A percentile compares a stretch with the other conserved stretches of the same genome.
phyloP scores from a whole-genome alignment of 2,329 filamentous ascomycete species.

The Ophiocordyceps australis region DNA sequence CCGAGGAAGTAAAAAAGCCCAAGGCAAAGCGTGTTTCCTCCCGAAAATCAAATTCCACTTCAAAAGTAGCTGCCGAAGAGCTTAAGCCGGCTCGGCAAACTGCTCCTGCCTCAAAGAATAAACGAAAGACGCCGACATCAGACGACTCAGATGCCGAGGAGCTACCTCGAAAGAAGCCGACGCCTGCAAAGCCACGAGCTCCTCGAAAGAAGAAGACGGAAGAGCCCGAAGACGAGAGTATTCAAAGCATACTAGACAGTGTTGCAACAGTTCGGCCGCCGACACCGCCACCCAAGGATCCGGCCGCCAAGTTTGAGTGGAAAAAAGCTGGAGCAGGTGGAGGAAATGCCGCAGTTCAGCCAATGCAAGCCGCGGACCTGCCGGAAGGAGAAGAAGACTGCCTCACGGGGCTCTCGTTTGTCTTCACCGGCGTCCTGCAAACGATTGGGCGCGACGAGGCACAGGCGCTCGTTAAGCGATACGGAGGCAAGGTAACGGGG shows the following conservation, averaged over 20 bases:
- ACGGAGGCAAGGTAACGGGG: slow-evolving; percentile 78
- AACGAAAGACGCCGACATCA: slow-evolving; percentile 38
- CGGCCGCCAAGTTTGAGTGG: slow-evolving; percentile 65
- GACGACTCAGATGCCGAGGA: slow-evolving; percentile 41
- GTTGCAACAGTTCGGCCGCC: slow-evolving; percentile 73
- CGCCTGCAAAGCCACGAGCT: slow-evolving; percentile 38
- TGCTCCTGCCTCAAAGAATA: slow-evolving; percentile 20
- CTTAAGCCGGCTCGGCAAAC: slow-evolving; percentile 14
- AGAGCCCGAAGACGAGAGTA: slow-evolving; percentile 48
- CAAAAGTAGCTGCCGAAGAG: slow-evolving; percentile 6
- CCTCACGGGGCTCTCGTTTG: slow-evolving; percentile 74
- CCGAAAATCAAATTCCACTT: slow-evolving; percentile 13
- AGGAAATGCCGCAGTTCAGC: slow-evolving; percentile 39
- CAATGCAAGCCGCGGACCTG: slow-evolving; percentile 49
- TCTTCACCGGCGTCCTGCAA: slow-evolving; percentile 81
- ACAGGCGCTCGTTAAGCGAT: slow-evolving; percentile 72
- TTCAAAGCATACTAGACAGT: slow-evolving; percentile 68
- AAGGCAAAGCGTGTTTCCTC: slow-evolving; percentile 39
- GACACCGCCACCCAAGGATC: slow-evolving; percentile 58
- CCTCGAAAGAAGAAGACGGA: slow-evolving; percentile 46
- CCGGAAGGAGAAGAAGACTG: slow-evolving; percentile 80
- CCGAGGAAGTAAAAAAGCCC: slow-evolving; percentile 49
- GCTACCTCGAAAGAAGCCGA: slow-evolving; percentile 36
- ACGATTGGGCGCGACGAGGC: slow-evolving; percentile 71
- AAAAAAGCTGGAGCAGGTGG: slow-evolving; percentile 39